Evolutionary conservation across 2,329 filamentous ascomycete species (phyloP), one percentile per base, ranked within the genome.

Genomic region (Acarospora socialis): DNA sequence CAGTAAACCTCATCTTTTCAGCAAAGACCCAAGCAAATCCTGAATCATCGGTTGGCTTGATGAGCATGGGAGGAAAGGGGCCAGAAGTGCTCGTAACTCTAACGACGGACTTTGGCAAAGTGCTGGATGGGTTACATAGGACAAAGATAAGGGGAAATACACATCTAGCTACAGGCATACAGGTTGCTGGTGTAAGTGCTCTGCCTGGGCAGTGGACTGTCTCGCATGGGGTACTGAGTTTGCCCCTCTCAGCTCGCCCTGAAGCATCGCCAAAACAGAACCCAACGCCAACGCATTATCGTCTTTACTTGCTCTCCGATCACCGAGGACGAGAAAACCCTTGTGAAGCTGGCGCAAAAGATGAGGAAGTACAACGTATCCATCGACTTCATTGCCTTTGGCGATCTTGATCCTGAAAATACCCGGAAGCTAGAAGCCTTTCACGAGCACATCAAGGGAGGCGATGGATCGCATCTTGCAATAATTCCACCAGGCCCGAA

Each of bases 21-120:
- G 82, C 80, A 52, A 93, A 98, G 59, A 93, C 86, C 46, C 78
- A 84, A 61, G 80, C 79, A 46, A 94, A 98, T 57, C 84, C 90
- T 19, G 90, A 98, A 61, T 95, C 87, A 5, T 92, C 86, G 7
- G 90, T 98, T 43, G 90, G 92, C 32, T 66, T 98, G 43, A 94
- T 98, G 86, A 93, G 83, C 60, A 95, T 95, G 87, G 90, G 83
- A 42, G 90, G 87, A 50, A 87, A 82, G 53, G 86, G 84, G n/a
- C 90, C 90, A 29, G 87, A 95, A 61, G 87, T 98, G 43, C 73
- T 98, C 42, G 92, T 90, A 36, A 98, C 90, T 20, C 73, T 95
- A 53, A 95, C 90, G 33, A 87, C 83, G 38, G 92, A 98, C 57
- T 83, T 90, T 52, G 90, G 90, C 57, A 90, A 92, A 65, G 83